Base-by-base conservation (phyloP, 2,329 filamentous ascomycete species). In the Didymella keratinophila region DNA sequence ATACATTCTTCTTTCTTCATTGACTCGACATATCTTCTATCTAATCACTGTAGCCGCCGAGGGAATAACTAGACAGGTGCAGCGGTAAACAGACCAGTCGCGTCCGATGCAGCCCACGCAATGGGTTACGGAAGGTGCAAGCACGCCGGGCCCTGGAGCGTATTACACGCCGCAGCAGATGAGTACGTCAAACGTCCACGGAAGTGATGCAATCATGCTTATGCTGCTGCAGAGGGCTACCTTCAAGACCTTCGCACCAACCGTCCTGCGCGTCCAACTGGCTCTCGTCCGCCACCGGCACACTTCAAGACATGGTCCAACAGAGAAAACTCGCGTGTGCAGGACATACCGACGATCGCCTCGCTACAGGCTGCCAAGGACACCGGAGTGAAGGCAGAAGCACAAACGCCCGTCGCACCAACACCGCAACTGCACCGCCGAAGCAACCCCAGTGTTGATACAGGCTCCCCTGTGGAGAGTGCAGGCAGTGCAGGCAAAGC, bases 161-260 rank as follows among this genome's bases (percentile, higher is more conserved):
- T 77, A 70, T 57, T 78, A 78, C 66, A 70, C 72, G 34, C 67
- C 70, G 20, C 63, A 72, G 46, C 75, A 78, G 64, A 77, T 78
- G 73, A 72, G 77, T 79, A 70, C 53, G 76, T n/a, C 57, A 18
- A 27, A 21, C 1, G 27, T 14, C 25, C 11, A 16, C 21, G 11
- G 3, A 8, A 9, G 16, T 28, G 8, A 21, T 28, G 25, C 18
- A 8, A 8, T 41, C 23, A 3, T 14, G 27, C 56, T 58, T 3
- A 58, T 28, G n/a, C 39, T n/a, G 25, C 14, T 36, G 60, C 77
- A 92, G 90, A 87, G 65, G 82, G 82, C 60, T 93, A 92, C 75
- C 84, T 93, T 34, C 82, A 88, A 66, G 86, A 88, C 65, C 84
- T 94, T 34, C 88, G 91, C 66, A 86, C 84, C 66, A 90, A 85